Conservation (phyloP, 2,329 filamentous ascomycete genomes). For the Colletotrichum gloeosporioides region DNA sequence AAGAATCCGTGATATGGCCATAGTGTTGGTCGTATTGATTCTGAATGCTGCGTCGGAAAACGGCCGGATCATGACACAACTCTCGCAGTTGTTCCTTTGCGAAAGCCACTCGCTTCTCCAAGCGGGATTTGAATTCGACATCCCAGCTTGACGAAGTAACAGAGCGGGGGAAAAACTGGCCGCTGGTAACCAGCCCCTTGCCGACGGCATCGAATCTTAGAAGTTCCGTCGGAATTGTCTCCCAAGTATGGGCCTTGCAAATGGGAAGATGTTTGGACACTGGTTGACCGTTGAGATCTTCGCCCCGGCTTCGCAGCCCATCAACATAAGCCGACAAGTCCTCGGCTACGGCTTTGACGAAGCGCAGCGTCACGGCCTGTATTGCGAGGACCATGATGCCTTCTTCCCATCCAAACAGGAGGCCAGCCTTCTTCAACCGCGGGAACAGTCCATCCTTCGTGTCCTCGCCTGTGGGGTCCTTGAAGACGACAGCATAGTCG, state of each 20-base stretch:
- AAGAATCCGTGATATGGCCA: background rate
- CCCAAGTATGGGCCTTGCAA: background rate
- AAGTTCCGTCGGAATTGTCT: background rate
- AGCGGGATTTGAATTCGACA: background rate
- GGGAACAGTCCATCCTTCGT: background rate
- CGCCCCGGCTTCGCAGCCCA: background rate
- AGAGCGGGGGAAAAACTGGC: background rate
- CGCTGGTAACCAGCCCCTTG: background rate
- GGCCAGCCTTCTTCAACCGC: background rate
- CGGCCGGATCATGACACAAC: background rate
- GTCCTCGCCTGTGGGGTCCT: background rate
- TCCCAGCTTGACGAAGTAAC: background rate
- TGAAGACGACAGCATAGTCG: background rate
- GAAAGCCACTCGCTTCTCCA: background rate
- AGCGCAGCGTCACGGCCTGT: background rate
- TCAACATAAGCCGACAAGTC: background rate
- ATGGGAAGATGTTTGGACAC: background rate
- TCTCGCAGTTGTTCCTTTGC: background rate
- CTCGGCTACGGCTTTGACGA: background rate
- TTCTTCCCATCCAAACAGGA: constrained; percentile 3
- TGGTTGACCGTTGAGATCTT: background rate
- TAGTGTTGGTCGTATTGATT: background rate
- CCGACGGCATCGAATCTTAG: background rate
- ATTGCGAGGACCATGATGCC: constrained; percentile 1
- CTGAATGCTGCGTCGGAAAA: background rate